Conservation (phyloP, 139 green algal species). For the Tetraselmis striata region DNA sequence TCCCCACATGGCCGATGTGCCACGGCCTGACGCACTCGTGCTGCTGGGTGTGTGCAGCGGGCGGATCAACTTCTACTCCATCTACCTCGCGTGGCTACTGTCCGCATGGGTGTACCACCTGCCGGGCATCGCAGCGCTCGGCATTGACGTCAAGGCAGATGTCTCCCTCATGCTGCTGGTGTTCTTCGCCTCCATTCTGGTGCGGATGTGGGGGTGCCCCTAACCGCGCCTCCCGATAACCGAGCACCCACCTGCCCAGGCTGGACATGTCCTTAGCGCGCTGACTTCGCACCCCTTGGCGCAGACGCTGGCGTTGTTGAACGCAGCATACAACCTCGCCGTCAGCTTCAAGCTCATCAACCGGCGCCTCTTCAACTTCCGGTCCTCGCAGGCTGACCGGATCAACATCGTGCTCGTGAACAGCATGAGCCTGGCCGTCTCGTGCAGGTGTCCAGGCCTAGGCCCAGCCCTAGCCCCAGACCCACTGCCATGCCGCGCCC, state of each 20-base stretch:
- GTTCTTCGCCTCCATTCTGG: constrained; percentile 43
- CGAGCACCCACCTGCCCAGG: too few relatives aligned
- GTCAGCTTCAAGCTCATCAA: not conserved
- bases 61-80: constrained; percentile 69
- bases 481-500: too few relatives aligned
- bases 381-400: not conserved
- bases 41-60: too few relatives aligned
- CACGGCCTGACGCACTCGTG: too few relatives aligned
- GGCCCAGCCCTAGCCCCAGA: not conserved
- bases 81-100: constrained; percentile 81
- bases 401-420: constrained; percentile 55
- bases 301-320: constrained; percentile 1
- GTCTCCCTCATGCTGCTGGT: constrained; percentile 59
- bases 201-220: too few relatives aligned
- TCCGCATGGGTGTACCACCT: constrained; percentile 77
- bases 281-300: not conserved
- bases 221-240: too few relatives aligned
- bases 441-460: constrained; percentile 38
- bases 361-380: not conserved
- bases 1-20: too few relatives aligned
- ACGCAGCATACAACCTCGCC: not conserved
- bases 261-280: too few relatives aligned
- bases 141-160: constrained; percentile 70
- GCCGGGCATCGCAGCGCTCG: constrained; percentile 61
- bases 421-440: constrained; percentile 46